Conservation (phyloP, 2,329 filamentous ascomycete genomes). For the Camillea tinctor region DNA sequence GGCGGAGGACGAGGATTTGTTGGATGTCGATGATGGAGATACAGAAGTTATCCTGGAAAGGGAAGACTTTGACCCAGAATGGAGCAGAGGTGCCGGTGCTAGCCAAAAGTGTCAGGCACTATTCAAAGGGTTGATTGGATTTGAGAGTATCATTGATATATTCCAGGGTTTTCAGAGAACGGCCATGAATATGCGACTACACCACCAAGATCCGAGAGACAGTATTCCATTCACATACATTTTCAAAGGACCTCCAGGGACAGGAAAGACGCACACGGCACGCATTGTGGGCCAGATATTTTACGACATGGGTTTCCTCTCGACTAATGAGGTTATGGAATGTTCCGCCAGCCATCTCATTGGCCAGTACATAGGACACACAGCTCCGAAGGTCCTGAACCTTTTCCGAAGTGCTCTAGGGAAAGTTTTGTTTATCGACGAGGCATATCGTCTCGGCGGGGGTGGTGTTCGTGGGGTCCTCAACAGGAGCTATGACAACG, state of each 20-base stretch:
- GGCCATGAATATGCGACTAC: constrained; percentile 48
- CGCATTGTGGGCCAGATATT: constrained; percentile 72
- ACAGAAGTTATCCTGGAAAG: not conserved
- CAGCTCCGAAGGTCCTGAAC: constrained; percentile 10
- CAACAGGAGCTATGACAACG: constrained; percentile 24
- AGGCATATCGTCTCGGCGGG: constrained; percentile 1
- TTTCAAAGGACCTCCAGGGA: constrained; percentile 65
- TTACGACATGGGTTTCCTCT: constrained; percentile 69
- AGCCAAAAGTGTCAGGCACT: constrained; percentile 50
- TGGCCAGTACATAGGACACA: constrained; percentile 59
- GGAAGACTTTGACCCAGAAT: constrained; percentile 59
- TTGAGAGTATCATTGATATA: constrained; percentile 51
- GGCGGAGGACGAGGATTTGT: not conserved
- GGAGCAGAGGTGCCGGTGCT: constrained; percentile 48
- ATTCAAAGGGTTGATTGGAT: constrained; percentile 59
- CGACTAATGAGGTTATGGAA: constrained; percentile 58
- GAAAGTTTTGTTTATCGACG: constrained; percentile 1
- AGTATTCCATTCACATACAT: constrained; percentile 67
- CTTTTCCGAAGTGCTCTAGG: constrained; percentile 9
- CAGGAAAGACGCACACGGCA: constrained; percentile 71
- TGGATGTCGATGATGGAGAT: not conserved
- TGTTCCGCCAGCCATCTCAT: constrained; percentile 67
- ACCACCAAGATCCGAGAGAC: constrained; percentile 54
- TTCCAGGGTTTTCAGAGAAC: constrained; percentile 55
- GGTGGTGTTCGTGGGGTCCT: not conserved